Base-by-base conservation (phyloP, 2,329 filamentous ascomycete genomes). In the Fusarium sp. region DNA sequence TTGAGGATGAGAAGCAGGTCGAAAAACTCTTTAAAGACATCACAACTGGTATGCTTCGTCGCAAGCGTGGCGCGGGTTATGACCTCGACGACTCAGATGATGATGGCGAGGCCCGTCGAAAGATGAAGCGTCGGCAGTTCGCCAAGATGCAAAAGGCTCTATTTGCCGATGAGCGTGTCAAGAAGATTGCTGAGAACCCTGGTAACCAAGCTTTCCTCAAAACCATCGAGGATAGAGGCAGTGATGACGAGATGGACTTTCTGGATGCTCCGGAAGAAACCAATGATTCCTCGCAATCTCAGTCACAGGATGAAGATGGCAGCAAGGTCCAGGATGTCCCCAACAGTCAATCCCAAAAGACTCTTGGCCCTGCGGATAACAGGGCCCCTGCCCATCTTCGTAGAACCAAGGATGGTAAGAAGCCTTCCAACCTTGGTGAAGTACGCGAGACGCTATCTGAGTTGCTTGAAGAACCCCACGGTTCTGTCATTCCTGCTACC, bases 21-120 rank as follows among this genome's bases (percentile, higher is more conserved):
- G 92, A 94, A 74, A 96, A 96, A 82, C 87, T 99, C 53, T 93
- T 96, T 85, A 94, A 93, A 73, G 95, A 98, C 77, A 91, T 99
- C 74, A 96, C 93, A 7, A 97, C 91, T 14, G 96, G 96, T 52
- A 91, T 90, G 79, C 86, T 99, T 51, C 91, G 94, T 13, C 91
- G 93, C 66, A 95, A 97, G 78, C 90, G 92, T 76, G 92, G 91
- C 67, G 86, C 92, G 77, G 92, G 94, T 73, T 90, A 94, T 67
- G 92, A 95, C 73, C 87, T 97, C 23, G 94, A 93, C 7, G 96
- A 98, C 78, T 95, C 93, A 4, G 95, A 98, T 71, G 95, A 98
- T 72, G 93, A 92, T 68, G 89, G 91, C 19, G 92, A 95, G 74
- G 88, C 91, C 30, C 88, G 89, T 45, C 89, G 92, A 46, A 89